Percentiles rank a stretch among this genome's conserved stretches.
These are phyloP conservation scores for Nicotiana knightiana DNA, from an alignment of 257 asterid species.

Conservation along the genomic window DNA sequence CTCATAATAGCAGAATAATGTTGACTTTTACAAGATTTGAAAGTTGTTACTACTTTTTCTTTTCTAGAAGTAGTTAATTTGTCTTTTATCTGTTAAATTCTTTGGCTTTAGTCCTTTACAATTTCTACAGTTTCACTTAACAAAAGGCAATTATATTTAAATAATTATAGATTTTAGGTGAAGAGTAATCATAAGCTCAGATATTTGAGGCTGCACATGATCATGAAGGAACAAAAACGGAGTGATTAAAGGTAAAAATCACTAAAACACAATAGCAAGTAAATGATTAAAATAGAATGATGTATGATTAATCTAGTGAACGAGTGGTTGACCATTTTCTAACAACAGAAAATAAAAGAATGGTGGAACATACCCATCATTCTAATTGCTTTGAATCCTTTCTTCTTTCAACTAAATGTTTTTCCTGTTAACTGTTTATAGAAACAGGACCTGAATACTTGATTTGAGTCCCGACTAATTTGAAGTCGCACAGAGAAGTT, in stretches of 20 bases:
- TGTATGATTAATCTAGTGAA: background rate
- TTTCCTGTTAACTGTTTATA: no score
- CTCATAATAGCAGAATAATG: background rate
- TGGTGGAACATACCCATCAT: background rate
- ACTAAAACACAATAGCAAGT: background rate
- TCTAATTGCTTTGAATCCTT: no score
- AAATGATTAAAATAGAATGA: background rate
- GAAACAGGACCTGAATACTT: no score
- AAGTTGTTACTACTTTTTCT: background rate
- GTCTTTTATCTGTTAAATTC: background rate
- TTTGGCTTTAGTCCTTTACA: background rate
- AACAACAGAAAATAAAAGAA: background rate
- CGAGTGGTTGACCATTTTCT: background rate
- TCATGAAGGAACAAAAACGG: background rate
- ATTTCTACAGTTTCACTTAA: no score
- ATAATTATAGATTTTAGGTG: background rate
- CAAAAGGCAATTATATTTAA: background rate
- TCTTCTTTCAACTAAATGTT: no score
- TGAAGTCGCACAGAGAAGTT: no score
- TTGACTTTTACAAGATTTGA: background rate
- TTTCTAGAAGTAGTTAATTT: background rate
- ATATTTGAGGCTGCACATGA: background rate
- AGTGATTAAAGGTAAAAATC: no score
- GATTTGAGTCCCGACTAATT: no score
- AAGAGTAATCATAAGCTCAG: background rate